Percentiles rank a stretch among this genome's conserved stretches.
Evolutionary conservation across 108 stramenopile species (phyloP).

Genomic region (Cyclotella distinguenda): DNA sequence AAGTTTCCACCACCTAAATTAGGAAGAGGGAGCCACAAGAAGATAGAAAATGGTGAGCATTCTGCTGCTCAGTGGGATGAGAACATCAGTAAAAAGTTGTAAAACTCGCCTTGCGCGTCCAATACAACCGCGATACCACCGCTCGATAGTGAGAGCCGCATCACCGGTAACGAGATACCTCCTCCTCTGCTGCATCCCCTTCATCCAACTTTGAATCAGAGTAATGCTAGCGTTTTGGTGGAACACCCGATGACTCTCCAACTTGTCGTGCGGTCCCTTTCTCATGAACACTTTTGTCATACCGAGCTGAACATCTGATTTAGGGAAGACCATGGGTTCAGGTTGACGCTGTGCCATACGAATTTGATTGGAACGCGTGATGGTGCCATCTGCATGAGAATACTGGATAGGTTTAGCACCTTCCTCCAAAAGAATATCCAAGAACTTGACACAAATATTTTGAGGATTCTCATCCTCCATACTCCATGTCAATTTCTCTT

Average conservation of each 20-base stretch:
- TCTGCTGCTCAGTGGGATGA: too few relatives aligned
- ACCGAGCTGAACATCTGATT: conserved; percentile 89
- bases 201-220: conserved; percentile 83
- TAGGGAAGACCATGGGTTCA: conserved; percentile 71
- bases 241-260: conserved; percentile 84
- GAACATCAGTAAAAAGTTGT: not conserved
- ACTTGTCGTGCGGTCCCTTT: conserved; percentile 88
- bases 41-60: conserved; percentile 5
- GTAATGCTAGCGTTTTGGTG: conserved; percentile 74
- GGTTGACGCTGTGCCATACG: conserved; percentile 85
- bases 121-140: conserved; percentile 82
- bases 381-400: conserved; percentile 60
- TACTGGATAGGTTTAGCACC: conserved; percentile 60
- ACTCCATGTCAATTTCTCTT: conserved; percentile 66
- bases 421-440: conserved; percentile 71
- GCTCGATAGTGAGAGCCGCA: conserved; percentile 66
- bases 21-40: too few relatives aligned
- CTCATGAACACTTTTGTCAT: conserved; percentile 92
- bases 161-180: conserved; percentile 59
- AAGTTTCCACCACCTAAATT: conserved; percentile 74
- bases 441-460: conserved; percentile 71
- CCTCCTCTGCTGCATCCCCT: conserved; percentile 69
- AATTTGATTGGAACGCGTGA: conserved; percentile 86
- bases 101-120: conserved; percentile 67
- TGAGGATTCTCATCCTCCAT: conserved; percentile 77